Evolutionary conservation across 768 basidiomycete species (phyloP).

Genomic region (Russula virescens): DNA sequence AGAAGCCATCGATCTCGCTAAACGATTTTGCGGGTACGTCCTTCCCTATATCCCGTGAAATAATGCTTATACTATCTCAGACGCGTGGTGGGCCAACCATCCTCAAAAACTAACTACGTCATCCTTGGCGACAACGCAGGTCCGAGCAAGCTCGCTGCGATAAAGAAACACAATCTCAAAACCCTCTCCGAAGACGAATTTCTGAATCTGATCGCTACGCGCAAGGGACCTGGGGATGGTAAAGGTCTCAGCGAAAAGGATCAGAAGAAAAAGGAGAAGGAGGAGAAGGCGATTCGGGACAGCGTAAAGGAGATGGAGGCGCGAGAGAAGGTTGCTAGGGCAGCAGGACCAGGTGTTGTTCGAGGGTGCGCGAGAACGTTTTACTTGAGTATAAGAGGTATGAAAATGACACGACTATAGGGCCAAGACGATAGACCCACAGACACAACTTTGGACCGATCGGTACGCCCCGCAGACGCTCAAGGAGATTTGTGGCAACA

Average conservation of each 20-base stretch:
- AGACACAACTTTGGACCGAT: conserved; percentile 86
- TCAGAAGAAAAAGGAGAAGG: conserved; percentile 73
- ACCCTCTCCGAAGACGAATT: conserved; percentile 87
- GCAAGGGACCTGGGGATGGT: conserved; percentile 44
- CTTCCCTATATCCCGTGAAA: neutral
- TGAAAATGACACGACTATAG: conserved; percentile 21
- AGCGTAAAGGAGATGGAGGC: conserved; percentile 76
- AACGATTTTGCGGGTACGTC: conserved; percentile 85
- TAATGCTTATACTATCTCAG: conserved; percentile 36
- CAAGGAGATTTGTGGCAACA: conserved; percentile 95
- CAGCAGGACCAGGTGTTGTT: conserved; percentile 15
- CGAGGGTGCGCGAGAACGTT: conserved; percentile 25
- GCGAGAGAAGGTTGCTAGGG: conserved; percentile 46
- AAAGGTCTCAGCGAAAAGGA: conserved; percentile 68
- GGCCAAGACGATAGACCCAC: conserved; percentile 37
- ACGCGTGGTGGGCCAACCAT: conserved; percentile 81
- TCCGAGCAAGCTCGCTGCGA: conserved; percentile 77
- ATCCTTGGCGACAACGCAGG: conserved; percentile 87
- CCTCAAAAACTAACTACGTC: conserved; percentile 84
- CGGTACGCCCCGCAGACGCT: conserved; percentile 85
- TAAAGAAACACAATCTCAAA: conserved; percentile 71
- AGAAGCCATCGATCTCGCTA: conserved; percentile 80
- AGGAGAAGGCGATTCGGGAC: conserved; percentile 64
- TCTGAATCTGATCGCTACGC: conserved; percentile 70
- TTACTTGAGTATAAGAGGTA: neutral